Evolutionary conservation across 371 early-diverging fungal genomes (phyloP), one percentile per base, ranked within the genome.

Genomic region (Chytridiales sp.): DNA sequence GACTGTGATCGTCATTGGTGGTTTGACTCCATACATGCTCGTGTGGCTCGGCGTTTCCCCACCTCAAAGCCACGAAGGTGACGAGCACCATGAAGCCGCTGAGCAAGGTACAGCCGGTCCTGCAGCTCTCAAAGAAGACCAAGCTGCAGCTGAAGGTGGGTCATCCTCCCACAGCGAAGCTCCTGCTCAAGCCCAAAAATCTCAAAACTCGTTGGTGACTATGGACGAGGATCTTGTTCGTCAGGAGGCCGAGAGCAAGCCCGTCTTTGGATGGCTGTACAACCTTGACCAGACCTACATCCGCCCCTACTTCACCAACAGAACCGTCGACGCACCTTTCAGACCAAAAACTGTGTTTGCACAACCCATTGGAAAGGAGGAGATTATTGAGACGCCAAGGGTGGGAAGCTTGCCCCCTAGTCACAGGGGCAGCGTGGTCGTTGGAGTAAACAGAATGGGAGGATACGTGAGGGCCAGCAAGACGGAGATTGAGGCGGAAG

Each of bases 1-100:
- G 42, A 79, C 80, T 6, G 77, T 79, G 29, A 39, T 79, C 6
- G 68, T 76, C 11, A 55, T 79, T 29, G 80, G 80, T 11, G 77
- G 77, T 2, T 50, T 79, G 55, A 79, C 76, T 3, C 80, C 80
- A 13, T 69, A 73, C 58, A 75, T 77, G 77, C 64, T 79, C 39
- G 64, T 61, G 43, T 73, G 75, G 75, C 70, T 79, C 13, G 53
- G 64, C 17, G 65, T 79, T 48, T 36, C 59, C 44, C 61, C 46
- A 6, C 32, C 29, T 4, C 30, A 49, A 13, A 19, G 49, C 40
- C 9, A 11, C 3, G 43, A 63, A 39, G 66, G 40, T 1, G 47
- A 65, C 30, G 30, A 56, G 40, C 15, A 51, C 47, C 30, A 50
- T 24, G 53, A 51, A 30, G 30, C 39, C n/a, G 51, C 42, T 21